These are phyloP conservation scores for Ilex aquifolium DNA, from an alignment of 257 asterid genomes.

Conservation along the genomic window DNA sequence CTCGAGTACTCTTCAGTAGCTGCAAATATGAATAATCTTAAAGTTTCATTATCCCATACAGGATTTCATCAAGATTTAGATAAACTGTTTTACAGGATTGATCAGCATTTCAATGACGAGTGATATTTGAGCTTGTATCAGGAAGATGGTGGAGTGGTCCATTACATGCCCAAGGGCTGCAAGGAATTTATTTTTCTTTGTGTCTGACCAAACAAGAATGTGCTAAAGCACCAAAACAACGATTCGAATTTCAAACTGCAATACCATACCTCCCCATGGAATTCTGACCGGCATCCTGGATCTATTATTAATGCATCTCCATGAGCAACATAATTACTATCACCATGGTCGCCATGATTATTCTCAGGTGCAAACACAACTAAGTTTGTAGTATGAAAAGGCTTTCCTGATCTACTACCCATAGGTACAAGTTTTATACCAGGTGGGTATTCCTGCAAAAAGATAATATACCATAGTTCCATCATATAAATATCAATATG, in stretches of 20 bases:
- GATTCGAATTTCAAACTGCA: background rate
- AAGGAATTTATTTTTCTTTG: too few species aligned
- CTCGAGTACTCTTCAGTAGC: too few species aligned
- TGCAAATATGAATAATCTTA: too few species aligned
- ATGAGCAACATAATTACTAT: slow-evolving; percentile 38
- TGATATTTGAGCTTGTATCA: too few species aligned
- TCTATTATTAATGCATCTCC: slow-evolving; percentile 92
- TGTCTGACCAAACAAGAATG: background rate
- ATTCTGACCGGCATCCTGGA: slow-evolving; percentile 81
- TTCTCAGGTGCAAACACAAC: slow-evolving; percentile 49
- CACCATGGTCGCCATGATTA: slow-evolving; percentile 12
- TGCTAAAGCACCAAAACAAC: background rate
- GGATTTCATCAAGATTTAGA: too few species aligned
- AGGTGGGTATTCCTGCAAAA: slow-evolving; percentile 77
- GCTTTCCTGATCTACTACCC: slow-evolving; percentile 83
- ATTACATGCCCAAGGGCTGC: too few species aligned
- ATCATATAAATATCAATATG: slow-evolving; percentile 1
- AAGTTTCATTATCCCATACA: too few species aligned
- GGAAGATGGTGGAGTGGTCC: too few species aligned
- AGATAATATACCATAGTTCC: slow-evolving; percentile 8
- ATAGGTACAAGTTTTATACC: slow-evolving; percentile 77
- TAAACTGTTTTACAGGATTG: too few species aligned
- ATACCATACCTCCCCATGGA: slow-evolving; percentile 61
- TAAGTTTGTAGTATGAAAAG: slow-evolving; percentile 79
- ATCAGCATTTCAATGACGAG: too few species aligned